Evolutionary conservation across 2,329 filamentous ascomycete genomes (phyloP), one percentile per base, ranked within the genome.

Genomic region (Pseudonectria foliicola): DNA sequence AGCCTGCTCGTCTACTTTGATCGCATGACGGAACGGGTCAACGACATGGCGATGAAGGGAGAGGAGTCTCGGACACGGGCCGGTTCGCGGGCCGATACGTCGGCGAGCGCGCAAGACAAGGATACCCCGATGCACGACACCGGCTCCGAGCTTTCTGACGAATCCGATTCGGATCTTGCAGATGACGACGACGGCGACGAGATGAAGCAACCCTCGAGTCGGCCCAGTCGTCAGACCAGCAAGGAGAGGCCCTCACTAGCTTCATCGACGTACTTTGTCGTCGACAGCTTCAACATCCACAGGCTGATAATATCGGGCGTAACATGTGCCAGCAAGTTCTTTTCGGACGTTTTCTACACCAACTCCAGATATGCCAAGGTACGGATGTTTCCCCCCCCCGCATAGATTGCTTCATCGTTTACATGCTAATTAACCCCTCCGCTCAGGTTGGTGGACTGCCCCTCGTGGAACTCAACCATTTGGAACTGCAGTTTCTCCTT

Each of bases 321-420:
- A 29, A 98, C 92, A 3, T 96, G 92, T 62, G 89, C 92, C 5
- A 96, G 90, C 75, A 98, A 98, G 63, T 98, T 96, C 71, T 98
- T 98, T 64, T 96, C 90, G 5, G 77, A 98, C 64, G 90, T 96
- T 27, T 98, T 98, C 54, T 98, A 96, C 59, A 98, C 92, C 8
- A 98, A 98, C 62, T 96, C 92, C 36, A 78, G 92, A 79, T 98
- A 98, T 60, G 92, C 92, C 40, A 98, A 96, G 84, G 92, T 95
- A 71, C 44, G 71, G 65, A 29, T 35, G 21, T 5, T 31, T 14
- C 33, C 23, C 21, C 23, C 25, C 14, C 14, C 14, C 6, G 23
- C 29, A 13, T n/a, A 7, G 28, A 18, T 11, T n/a, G 11, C 14
- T 18, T 26, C 7, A 28, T 28, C 10, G 10, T 4, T 29, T n/a